Percentiles rank a stretch among this genome's conserved stretches.
Evolutionary conservation across 2,329 filamentous ascomycete genomes (phyloP).

Genomic region (Diaporthe citriasiana): DNA sequence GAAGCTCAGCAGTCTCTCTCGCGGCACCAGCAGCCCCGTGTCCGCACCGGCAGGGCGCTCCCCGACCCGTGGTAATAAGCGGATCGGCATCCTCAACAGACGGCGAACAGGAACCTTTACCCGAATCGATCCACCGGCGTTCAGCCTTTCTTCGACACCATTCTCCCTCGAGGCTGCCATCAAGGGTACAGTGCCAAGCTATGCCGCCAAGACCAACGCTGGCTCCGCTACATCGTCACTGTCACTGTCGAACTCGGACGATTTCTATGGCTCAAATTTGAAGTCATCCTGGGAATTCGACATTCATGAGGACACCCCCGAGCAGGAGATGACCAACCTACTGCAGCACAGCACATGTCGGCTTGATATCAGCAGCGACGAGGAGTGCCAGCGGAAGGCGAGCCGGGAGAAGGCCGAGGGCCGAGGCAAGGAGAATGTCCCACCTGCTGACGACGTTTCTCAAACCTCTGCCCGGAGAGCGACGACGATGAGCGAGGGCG

Average conservation of each 20-base stretch:
- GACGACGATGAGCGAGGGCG: slow-evolving; percentile 50
- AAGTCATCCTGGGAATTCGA: slow-evolving; percentile 89
- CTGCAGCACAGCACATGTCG: slow-evolving; percentile 91
- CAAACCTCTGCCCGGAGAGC: slow-evolving; percentile 62
- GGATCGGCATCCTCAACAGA: slow-evolving; percentile 76
- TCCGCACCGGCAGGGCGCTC: slow-evolving; percentile 85
- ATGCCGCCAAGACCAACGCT: slow-evolving; percentile 60
- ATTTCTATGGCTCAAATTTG: slow-evolving; percentile 57
- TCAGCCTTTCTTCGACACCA: slow-evolving; percentile 69
- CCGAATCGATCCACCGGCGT: slow-evolving; percentile 79
- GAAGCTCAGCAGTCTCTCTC: slow-evolving; percentile 60
- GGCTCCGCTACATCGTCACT: slow-evolving; percentile 44
- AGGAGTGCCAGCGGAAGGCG: slow-evolving; percentile 75
- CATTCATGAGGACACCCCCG: slow-evolving; percentile 91
- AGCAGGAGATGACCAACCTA: slow-evolving; percentile 91
- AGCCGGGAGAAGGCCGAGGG: slow-evolving; percentile 68
- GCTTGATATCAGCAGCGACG: slow-evolving; percentile 91
- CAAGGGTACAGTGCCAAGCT: slow-evolving; percentile 79
- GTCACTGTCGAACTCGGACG: slow-evolving; percentile 39
- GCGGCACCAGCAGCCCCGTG: slow-evolving; percentile 64
- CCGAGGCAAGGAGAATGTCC: slow-evolving; percentile 93
- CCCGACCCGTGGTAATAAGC: slow-evolving; percentile 77
- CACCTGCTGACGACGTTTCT: slow-evolving; percentile 76
- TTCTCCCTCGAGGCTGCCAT: slow-evolving; percentile 90
- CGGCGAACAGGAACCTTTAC: slow-evolving; percentile 75